A percentile compares a stretch with the other conserved stretches of the same genome.
phyloP scores from a whole-genome alignment of 129 eudicot genomes.

The Calendula officinalis region DNA sequence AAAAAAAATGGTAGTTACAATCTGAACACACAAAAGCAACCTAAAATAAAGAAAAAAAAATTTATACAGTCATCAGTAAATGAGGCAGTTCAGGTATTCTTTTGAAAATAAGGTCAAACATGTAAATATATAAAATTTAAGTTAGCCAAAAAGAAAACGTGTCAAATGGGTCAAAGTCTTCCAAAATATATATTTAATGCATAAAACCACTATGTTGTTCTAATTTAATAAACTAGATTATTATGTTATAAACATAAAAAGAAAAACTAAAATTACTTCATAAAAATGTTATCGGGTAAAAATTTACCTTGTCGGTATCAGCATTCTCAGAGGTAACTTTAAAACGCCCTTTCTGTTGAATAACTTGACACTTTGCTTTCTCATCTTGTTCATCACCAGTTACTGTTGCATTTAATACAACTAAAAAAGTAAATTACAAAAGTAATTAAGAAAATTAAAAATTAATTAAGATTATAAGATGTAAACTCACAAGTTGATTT shows the following conservation, averaged over 20 bases:
- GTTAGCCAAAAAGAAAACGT: too few relatives aligned
- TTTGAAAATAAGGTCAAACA: too few relatives aligned
- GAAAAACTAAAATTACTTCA: too few relatives aligned
- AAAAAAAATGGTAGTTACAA: conserved; percentile 16
- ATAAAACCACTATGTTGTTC: conserved; percentile 5
- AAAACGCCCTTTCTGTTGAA: conserved; percentile 90
- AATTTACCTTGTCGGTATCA: conserved; percentile 61
- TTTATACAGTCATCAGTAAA: too few relatives aligned
- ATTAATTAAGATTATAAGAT: background rate
- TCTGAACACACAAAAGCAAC: conserved; percentile 1
- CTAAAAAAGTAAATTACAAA: background rate
- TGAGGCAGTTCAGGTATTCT: too few relatives aligned
- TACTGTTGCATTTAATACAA: conserved; percentile 28
- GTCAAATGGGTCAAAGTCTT: too few relatives aligned
- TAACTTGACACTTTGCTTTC: conserved; percentile 53
- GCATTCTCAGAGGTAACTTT: conserved; percentile 85
- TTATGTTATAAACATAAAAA: background rate
- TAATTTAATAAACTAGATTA: background rate
- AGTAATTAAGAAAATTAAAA: background rate
- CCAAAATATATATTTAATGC: background rate
- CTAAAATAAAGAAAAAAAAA: background rate
- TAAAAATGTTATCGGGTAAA: background rate
- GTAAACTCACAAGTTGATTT: conserved; percentile 52
- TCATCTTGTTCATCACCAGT: conserved; percentile 64
- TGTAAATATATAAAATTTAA: too few relatives aligned